Evolutionary conservation across 352 stramenopile genomes (phyloP).

Genomic region (Elongisporangium anandrum): DNA sequence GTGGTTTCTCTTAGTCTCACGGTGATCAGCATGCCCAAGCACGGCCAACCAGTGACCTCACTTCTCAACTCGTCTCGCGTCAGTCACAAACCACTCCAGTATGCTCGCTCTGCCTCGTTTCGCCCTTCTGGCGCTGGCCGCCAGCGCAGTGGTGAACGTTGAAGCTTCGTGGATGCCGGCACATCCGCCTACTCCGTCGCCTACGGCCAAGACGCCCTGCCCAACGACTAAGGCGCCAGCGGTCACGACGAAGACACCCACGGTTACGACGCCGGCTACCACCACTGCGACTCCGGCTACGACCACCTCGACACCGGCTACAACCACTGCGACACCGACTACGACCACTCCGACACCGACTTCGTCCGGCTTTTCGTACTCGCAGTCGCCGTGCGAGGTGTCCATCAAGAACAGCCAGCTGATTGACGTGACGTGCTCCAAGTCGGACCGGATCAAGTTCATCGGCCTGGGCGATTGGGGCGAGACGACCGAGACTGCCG

Average conservation of each 20-base stretch:
- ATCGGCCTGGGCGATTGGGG: slow-evolving; percentile 33
- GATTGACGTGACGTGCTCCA: slow-evolving; percentile 7
- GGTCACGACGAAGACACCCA: neutral
- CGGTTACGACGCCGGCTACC: no score
- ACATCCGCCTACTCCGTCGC: neutral
- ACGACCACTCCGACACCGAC: no score
- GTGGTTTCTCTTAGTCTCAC: no score
- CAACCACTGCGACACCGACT: neutral
- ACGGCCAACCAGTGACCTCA: neutral
- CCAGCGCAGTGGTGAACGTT: neutral
- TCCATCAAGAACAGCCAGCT: slow-evolving; percentile 7
- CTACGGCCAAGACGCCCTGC: neutral
- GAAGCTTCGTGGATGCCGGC: neutral
- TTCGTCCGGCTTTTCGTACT: neutral
- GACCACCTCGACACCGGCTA: neutral
- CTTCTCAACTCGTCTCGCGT: neutral
- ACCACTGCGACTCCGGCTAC: neutral
- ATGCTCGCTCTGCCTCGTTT: neutral
- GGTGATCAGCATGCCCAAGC: neutral
- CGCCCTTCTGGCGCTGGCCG: neutral
- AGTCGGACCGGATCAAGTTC: slow-evolving; percentile 21
- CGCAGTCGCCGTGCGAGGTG: neutral
- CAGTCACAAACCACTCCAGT: neutral
- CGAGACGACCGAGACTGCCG: slow-evolving; percentile 17
- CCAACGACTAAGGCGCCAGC: neutral